Conservation (phyloP, 345 rosid genomes). For the Alliaria petiolata region DNA sequence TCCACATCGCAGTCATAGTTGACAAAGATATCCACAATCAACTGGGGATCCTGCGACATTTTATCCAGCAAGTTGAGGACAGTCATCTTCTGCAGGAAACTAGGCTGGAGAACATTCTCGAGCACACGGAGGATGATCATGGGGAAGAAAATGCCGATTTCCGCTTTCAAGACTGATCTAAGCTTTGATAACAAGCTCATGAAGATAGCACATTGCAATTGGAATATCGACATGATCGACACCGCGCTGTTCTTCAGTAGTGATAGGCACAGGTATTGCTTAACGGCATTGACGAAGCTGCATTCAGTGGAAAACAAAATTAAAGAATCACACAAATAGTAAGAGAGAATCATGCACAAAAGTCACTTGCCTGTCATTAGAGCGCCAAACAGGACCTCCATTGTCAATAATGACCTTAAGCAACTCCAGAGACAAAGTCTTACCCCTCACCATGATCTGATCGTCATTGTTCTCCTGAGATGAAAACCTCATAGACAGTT, state of each 20-base stretch:
- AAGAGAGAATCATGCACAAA: background rate
- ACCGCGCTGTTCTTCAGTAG: slow-evolving; percentile 93
- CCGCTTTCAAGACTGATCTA: slow-evolving; percentile 77
- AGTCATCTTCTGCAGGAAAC: slow-evolving; percentile 94
- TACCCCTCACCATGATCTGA: slow-evolving; percentile 89
- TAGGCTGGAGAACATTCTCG: slow-evolving; percentile 94
- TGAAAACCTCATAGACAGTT: slow-evolving; percentile 89
- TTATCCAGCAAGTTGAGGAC: slow-evolving; percentile 83
- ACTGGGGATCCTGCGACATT: slow-evolving; percentile 76
- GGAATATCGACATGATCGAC: slow-evolving; percentile 92
- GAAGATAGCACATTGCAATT: slow-evolving; percentile 90
- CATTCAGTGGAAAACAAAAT: slow-evolving; percentile 1
- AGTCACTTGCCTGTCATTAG: slow-evolving; percentile 58
- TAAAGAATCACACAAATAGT: background rate
- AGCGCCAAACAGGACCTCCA: slow-evolving; percentile 74
- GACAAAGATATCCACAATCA: slow-evolving; percentile 84
- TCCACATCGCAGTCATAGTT: slow-evolving; percentile 97
- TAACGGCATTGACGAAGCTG: slow-evolving; percentile 81
- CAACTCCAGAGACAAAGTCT: slow-evolving; percentile 74
- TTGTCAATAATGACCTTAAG: slow-evolving; percentile 74
- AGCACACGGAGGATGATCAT: slow-evolving; percentile 93
- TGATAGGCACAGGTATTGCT: slow-evolving; percentile 88
- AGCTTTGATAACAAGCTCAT: slow-evolving; percentile 67
- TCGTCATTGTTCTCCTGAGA: slow-evolving; percentile 90
- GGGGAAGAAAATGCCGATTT: slow-evolving; percentile 91